phyloP scores from a whole-genome alignment of 495 filamentous ascomycete species.

The Darksidea phi region DNA sequence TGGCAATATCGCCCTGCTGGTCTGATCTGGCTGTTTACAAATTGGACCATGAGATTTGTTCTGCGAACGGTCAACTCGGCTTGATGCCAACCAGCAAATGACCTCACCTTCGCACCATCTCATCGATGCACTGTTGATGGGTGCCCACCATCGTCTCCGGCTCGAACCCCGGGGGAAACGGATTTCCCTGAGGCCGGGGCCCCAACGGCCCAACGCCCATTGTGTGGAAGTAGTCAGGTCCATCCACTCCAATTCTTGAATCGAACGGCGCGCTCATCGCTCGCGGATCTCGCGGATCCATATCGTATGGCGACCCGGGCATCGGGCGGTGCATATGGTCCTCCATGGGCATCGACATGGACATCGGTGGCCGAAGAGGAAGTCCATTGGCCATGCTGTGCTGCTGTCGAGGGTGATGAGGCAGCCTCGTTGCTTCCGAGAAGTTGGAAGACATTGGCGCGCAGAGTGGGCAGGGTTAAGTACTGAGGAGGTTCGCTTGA shows the following conservation, averaged over 20 bases:
- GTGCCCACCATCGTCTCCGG: conserved; percentile 23
- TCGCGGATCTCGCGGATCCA: conserved; percentile 31
- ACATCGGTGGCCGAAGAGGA: conserved; percentile 18
- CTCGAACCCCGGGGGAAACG: conserved; percentile 24
- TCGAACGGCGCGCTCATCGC: conserved; percentile 24
- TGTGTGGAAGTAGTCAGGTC: conserved; percentile 25
- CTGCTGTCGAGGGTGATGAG: neutral
- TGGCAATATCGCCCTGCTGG: conserved; percentile 31
- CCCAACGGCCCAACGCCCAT: conserved; percentile 19
- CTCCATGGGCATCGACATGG: conserved; percentile 19
- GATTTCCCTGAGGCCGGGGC: neutral
- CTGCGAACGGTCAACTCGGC: conserved; percentile 20
- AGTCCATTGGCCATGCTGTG: conserved; percentile 7
- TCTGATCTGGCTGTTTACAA: conserved; percentile 39
- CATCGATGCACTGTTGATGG: conserved; percentile 19
- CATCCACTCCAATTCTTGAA: conserved; percentile 23
- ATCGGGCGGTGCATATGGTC: conserved; percentile 12
- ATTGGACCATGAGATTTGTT: conserved; percentile 41
- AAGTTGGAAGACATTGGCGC: conserved; percentile 6
- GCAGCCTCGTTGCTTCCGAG: neutral
- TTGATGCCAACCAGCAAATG: neutral
- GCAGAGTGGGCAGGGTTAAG: neutral
- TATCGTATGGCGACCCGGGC: conserved; percentile 23
- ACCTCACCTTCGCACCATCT: conserved; percentile 30
- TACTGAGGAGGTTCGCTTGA: too few relatives aligned